Base-by-base conservation (phyloP, 306 rosid species). In the Cucurbita moschata region DNA sequence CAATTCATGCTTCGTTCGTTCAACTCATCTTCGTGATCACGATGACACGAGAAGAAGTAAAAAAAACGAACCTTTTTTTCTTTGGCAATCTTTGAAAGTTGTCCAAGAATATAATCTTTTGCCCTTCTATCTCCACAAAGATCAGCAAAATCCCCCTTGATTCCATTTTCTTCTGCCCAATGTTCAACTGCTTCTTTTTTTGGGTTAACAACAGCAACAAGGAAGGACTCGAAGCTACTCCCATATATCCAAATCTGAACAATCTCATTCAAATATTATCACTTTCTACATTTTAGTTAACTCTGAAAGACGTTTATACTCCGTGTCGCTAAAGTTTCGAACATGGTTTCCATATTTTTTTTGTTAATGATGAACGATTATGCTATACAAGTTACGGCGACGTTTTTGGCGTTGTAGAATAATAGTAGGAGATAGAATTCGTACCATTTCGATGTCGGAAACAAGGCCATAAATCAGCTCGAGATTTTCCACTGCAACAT, bases 401-500 rank as follows among this genome's bases (percentile, higher is more conserved):
- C 30, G 13, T 6, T 37, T 38, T 30, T 39, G 18, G 42, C 10
- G 6, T 59, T 0, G 40, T 57, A 56, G 15, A 56, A 62, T 62
- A 37, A 38, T 37, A 3, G 14, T 65, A 19, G 52, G 55, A 69
- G 63, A 54, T 70, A 49, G 44, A 73, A 54, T 44, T 79, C 95
- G 43, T 84, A 94, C 99, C 62, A 92, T 82, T 43, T 94, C 99
- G 58, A 91, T 81, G 51, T 75, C 83, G 65, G 97, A 84, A 67
- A 83, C 83, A 81, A 84, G 85, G 40, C 91, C 81, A 77, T 85
- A 91, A 57, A 94, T 83, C 78, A 89, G 88, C 88, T 94, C 99
- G 83, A 94, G 84, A 83, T 94, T 91, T 81, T 94, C 99, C 46
- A 91, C 99, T 6, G 99, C 99, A 72, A 94, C 99, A 83, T 94